phyloP scores from a whole-genome alignment of 2,329 filamentous ascomycete species.

The Cladophialophora carrionii region DNA sequence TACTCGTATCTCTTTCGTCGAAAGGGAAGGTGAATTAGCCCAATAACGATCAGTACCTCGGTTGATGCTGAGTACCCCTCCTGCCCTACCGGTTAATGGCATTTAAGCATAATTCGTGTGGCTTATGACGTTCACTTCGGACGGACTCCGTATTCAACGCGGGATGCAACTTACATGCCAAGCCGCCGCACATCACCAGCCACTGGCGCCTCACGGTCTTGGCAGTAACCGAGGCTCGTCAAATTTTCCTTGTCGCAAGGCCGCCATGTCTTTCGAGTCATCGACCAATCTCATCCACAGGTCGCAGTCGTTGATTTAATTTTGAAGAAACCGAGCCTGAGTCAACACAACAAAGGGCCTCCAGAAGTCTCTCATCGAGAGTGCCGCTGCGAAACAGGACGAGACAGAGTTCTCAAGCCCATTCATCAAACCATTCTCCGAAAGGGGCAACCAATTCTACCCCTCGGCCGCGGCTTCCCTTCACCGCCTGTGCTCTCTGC shows the following conservation, averaged over 20 bases:
- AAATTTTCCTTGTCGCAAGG: slow-evolving; percentile 9
- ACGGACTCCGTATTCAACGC: not conserved
- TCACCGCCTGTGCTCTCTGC: slow-evolving; percentile 17
- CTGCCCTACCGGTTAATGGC: slow-evolving; percentile 7
- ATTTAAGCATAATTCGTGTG: slow-evolving; percentile 9
- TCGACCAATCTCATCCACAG: slow-evolving; percentile 5
- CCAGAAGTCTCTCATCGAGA: not conserved
- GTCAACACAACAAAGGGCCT: not conserved
- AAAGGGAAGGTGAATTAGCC: no score
- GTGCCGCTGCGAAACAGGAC: not conserved
- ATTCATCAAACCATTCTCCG: slow-evolving; percentile 8
- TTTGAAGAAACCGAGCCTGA: not conserved
- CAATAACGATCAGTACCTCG: not conserved
- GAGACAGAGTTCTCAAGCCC: not conserved
- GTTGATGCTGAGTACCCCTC: not conserved
- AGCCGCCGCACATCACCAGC: slow-evolving; percentile 1
- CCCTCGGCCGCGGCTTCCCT: not conserved
- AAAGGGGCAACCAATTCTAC: slow-evolving; percentile 3
- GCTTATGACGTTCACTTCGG: not conserved
- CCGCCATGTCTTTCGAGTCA: not conserved
- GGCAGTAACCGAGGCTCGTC: slow-evolving; percentile 16
- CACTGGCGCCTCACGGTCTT: slow-evolving; percentile 4
- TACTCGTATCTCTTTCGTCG: not conserved
- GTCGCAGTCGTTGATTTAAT: not conserved
- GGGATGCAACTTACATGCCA: no score